Evolutionary conservation across 345 rosid species (phyloP).

Genomic region (Hibiscus trionum): DNA sequence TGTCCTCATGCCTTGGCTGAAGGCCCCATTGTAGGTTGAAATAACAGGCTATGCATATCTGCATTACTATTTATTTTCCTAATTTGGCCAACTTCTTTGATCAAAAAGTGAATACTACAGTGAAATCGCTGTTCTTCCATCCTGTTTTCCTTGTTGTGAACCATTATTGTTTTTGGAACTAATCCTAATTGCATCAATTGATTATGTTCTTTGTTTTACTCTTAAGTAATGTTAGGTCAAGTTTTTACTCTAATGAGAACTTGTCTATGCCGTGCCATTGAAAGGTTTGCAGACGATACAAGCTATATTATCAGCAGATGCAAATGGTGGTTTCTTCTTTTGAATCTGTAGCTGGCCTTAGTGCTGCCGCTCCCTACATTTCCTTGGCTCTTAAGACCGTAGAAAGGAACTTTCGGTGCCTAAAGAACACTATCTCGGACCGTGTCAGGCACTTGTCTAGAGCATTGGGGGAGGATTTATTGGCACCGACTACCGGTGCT

Average conservation of each 20-base stretch:
- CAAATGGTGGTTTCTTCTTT: slow-evolving; percentile 62
- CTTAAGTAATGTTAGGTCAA: not conserved
- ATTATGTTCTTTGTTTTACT: not conserved
- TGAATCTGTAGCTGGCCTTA: slow-evolving; percentile 53
- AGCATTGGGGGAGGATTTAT: slow-evolving; percentile 31
- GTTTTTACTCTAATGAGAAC: not conserved
- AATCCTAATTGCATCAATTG: not conserved
- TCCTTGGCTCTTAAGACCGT: slow-evolving; percentile 39
- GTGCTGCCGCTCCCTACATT: slow-evolving; percentile 44
- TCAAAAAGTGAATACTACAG: slow-evolving; percentile 6
- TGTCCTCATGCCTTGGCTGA: slow-evolving; percentile 2
- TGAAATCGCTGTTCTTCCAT: slow-evolving; percentile 1
- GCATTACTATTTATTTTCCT: slow-evolving; percentile 13
- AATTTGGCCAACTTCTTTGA: not conserved
- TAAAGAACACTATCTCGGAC: slow-evolving; percentile 35
- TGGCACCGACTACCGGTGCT: slow-evolving; percentile 18
- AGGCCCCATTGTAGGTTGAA: slow-evolving; percentile 15
- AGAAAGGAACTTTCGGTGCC: slow-evolving; percentile 36
- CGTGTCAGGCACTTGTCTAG: slow-evolving; percentile 33
- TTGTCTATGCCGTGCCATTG: not conserved
- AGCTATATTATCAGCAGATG: slow-evolving; percentile 56
- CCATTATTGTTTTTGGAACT: not conserved
- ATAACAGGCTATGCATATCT: not conserved
- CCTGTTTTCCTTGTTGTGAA: not conserved
- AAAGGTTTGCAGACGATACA: slow-evolving; percentile 50